These are phyloP conservation scores for Apophysomyces sp. DNA, from an alignment of 371 early-diverging fungal genomes.

Conservation along the genomic window DNA sequence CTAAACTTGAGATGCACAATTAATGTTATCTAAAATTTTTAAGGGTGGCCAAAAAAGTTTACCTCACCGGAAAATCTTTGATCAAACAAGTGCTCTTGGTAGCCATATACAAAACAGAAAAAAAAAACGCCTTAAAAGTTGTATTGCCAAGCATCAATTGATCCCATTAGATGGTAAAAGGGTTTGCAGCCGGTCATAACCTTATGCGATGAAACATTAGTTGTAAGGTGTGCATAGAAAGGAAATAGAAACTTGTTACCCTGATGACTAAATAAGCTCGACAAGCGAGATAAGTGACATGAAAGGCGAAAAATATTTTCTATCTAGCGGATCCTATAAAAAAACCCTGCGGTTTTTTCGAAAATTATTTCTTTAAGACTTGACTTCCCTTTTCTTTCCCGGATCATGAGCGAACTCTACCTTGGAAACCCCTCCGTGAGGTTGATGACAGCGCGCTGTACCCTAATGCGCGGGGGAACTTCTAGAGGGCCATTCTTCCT, in stretches of 20 bases:
- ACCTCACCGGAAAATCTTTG: neutral
- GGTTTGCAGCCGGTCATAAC: too few relatives aligned
- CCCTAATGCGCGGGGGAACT: neutral
- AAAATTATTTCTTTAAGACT: neutral
- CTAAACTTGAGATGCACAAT: too few relatives aligned
- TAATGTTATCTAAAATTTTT: neutral
- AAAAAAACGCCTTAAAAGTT: neutral
- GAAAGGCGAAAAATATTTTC: neutral
- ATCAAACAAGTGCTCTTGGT: neutral
- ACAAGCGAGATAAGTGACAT: neutral
- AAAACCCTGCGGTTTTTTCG: neutral
- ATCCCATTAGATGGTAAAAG: too few relatives aligned
- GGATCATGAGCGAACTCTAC: neutral
- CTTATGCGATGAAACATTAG: neutral
- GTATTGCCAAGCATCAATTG: neutral
- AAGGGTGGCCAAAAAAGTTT: neutral
- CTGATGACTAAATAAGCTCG: neutral
- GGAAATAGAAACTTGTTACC: neutral
- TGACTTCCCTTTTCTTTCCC: neutral
- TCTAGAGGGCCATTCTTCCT: neutral
- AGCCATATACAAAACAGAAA: neutral
- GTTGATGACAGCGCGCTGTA: neutral
- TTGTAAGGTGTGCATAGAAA: neutral
- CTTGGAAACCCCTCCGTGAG: neutral
- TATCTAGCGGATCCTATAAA: neutral